Evolutionary conservation across 768 basidiomycete genomes (phyloP).

Genomic region (Amyloporia xantha): DNA sequence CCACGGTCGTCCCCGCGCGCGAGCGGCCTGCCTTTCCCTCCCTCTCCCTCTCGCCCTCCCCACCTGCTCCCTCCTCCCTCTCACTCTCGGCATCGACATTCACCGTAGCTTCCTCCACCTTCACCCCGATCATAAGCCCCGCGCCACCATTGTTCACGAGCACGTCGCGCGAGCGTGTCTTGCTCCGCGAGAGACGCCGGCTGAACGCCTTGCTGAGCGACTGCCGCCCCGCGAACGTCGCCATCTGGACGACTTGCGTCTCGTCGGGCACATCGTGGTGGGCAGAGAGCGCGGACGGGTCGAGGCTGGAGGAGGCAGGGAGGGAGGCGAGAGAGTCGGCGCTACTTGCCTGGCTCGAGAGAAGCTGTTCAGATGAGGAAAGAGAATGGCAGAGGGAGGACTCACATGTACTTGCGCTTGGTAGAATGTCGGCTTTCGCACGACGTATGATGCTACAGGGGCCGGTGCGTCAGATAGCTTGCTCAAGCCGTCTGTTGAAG

Average conservation of each 20-base stretch:
- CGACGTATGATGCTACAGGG: slow-evolving; percentile 19
- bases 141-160: slow-evolving; percentile 5
- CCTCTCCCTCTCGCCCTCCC: slow-evolving; percentile 19
- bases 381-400: neutral
- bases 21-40: slow-evolving; percentile 4
- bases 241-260: slow-evolving; percentile 19
- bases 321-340: slow-evolving; percentile 23
- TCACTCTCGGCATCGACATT: slow-evolving; percentile 16
- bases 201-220: slow-evolving; percentile 23
- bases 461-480: slow-evolving; percentile 12
- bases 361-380: neutral
- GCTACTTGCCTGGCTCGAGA: slow-evolving; percentile 14
- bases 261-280: slow-evolving; percentile 8
- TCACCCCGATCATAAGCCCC: slow-evolving; percentile 21
- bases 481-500: neutral
- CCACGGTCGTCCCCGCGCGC: slow-evolving; percentile 9
- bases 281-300: neutral
- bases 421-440: slow-evolving; percentile 21
- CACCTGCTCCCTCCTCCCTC: slow-evolving; percentile 21
- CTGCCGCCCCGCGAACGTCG: slow-evolving; percentile 16
- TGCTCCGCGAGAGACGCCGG: slow-evolving; percentile 21
- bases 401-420: slow-evolving; percentile 7
- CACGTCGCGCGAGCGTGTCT: slow-evolving; percentile 16
- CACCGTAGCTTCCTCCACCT: slow-evolving; percentile 22
- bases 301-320: neutral